A percentile compares a stretch with the other conserved stretches of the same genome.
phyloP scores from a whole-genome alignment of 2,329 filamentous ascomycete genomes.

The Aspergillus arachidicola region DNA sequence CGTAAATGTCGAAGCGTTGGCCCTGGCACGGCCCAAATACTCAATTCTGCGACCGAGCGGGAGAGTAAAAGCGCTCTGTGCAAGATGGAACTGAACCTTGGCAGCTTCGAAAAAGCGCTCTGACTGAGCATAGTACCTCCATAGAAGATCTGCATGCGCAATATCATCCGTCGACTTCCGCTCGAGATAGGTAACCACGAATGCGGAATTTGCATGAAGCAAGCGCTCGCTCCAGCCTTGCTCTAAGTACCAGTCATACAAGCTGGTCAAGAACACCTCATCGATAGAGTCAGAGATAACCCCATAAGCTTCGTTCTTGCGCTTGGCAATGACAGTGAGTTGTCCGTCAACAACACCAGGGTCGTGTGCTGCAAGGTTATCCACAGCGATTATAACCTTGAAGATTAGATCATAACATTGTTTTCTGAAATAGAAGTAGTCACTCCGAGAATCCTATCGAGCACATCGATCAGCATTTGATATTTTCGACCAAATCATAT shows the following conservation, averaged over 20 bases:
- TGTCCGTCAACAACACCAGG: constrained; percentile 78
- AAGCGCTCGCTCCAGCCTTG: constrained; percentile 84
- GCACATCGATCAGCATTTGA: constrained; percentile 15
- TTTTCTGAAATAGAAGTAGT: constrained; percentile 70
- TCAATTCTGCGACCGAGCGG: constrained; percentile 83
- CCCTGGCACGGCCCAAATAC: constrained; percentile 86
- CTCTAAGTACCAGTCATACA: constrained; percentile 97
- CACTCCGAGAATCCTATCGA: constrained; percentile 65
- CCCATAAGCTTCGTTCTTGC: constrained; percentile 83
- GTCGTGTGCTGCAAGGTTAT: constrained; percentile 67
- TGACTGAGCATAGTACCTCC: constrained; percentile 86
- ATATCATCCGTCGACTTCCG: constrained; percentile 72
- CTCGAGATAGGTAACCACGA: constrained; percentile 83
- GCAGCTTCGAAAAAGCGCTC: constrained; percentile 85
- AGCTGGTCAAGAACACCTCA: constrained; percentile 89
- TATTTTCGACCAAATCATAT: neutral
- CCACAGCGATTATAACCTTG: constrained; percentile 75
- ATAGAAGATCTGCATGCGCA: constrained; percentile 84
- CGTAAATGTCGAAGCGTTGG: constrained; percentile 84
- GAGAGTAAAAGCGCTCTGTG: constrained; percentile 78
- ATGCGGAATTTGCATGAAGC: constrained; percentile 79
- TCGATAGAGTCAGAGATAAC: constrained; percentile 87
- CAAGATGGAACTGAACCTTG: constrained; percentile 79
- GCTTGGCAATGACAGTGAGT: constrained; percentile 72
- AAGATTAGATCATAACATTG: constrained; percentile 87